These are phyloP conservation scores for Alternaria angustiovoidea DNA, from an alignment of 2,329 filamentous ascomycete species.

Conservation along the genomic window DNA sequence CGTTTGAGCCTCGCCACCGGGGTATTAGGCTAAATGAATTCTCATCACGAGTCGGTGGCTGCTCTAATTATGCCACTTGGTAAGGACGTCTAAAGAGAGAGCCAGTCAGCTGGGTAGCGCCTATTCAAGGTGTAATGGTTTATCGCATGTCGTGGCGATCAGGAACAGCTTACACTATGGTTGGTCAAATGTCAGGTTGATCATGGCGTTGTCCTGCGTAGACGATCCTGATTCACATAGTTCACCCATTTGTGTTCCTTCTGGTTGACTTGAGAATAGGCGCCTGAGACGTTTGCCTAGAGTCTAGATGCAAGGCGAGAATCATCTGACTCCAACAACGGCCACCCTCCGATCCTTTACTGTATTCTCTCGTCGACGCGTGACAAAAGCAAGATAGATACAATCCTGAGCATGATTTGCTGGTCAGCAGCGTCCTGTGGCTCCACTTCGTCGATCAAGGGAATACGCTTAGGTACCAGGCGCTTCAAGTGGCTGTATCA, in stretches of 20 bases:
- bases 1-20: slow-evolving; percentile 14
- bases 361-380: background rate
- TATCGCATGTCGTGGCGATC: background rate
- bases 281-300: background rate
- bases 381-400: background rate
- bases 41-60: slow-evolving; percentile 10
- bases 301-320: background rate
- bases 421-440: background rate
- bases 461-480: background rate
- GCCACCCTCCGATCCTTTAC: background rate
- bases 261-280: background rate
- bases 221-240: background rate
- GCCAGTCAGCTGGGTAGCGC: background rate
- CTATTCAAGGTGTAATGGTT: slow-evolving; percentile 2
- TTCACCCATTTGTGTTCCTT: background rate
- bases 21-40: slow-evolving; percentile 22
- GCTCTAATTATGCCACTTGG: background rate
- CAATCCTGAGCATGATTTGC: background rate
- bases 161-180: background rate
- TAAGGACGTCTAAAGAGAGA: background rate
- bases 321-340: background rate
- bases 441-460: background rate
- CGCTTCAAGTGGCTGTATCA: background rate
- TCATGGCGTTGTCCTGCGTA: background rate
- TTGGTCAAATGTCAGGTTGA: background rate